Evolutionary conservation across 2,329 filamentous ascomycete genomes (phyloP).

Genomic region (Scleromitrula shiraiana): DNA sequence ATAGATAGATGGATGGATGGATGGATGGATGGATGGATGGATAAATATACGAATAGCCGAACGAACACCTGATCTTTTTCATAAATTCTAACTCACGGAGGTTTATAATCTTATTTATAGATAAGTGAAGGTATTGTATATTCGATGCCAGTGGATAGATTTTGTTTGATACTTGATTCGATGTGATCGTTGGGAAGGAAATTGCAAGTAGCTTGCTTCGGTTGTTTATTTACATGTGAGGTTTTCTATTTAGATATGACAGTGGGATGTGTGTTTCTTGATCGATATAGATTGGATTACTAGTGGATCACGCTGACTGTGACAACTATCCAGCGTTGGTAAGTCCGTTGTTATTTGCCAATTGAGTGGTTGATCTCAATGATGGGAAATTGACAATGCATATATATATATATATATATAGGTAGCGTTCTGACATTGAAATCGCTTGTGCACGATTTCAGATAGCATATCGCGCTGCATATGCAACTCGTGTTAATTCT

Average conservation of each 20-base stretch:
- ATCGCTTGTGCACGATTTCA: slow-evolving; percentile 37
- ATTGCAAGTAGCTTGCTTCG: slow-evolving; percentile 42
- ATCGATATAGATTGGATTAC: too few species aligned
- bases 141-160: too few species aligned
- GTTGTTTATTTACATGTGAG: slow-evolving; percentile 45
- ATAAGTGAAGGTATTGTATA: too few species aligned
- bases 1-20: too few species aligned
- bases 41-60: too few species aligned
- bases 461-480: slow-evolving; percentile 32
- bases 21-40: too few species aligned
- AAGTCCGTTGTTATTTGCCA: too few species aligned
- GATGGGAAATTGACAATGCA: background rate
- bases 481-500: slow-evolving; percentile 36
- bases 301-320: background rate
- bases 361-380: too few species aligned
- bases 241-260: slow-evolving; percentile 40
- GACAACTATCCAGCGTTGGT: slow-evolving; percentile 28
- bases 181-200: slow-evolving; percentile 34
- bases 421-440: slow-evolving; percentile 39
- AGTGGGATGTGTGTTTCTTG: slow-evolving; percentile 29
- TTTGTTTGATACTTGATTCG: too few species aligned
- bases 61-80: too few species aligned
- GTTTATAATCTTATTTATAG: too few species aligned
- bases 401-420: slow-evolving; percentile 21
- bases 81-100: too few species aligned